phyloP scores from a whole-genome alignment of 1,139 yeast genomes.

The Geotrichum armillariae region DNA sequence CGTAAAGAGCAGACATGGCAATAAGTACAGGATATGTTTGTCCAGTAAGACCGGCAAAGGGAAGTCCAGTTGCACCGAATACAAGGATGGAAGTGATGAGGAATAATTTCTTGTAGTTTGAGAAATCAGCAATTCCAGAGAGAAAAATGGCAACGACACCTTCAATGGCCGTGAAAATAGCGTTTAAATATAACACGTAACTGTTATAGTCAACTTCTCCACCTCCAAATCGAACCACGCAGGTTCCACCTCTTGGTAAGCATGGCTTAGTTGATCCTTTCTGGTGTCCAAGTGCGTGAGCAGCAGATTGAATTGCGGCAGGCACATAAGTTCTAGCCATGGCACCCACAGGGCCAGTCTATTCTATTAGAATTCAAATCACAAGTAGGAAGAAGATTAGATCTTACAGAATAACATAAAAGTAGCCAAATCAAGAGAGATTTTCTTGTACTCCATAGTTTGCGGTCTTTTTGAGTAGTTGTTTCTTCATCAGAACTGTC shows the following conservation, averaged over 20 bases:
- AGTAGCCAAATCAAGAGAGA: constrained; percentile 38
- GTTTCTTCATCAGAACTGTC: too few relatives aligned
- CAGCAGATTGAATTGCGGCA: constrained; percentile 47
- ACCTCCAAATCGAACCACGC: constrained; percentile 44
- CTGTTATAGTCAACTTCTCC: constrained; percentile 44
- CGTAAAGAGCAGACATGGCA: constrained; percentile 41
- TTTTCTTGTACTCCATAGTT: constrained; percentile 21
- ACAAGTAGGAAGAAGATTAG: too few relatives aligned
- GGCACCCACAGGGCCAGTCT: constrained; percentile 49
- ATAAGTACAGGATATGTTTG: constrained; percentile 35
- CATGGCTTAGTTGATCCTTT: constrained; percentile 35
- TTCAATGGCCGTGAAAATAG: constrained; percentile 45
- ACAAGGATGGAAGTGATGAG: constrained; percentile 39
- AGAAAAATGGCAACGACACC: constrained; percentile 44
- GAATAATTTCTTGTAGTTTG: constrained; percentile 44
- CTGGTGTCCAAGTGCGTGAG: constrained; percentile 40
- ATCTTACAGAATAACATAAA: constrained; percentile 33
- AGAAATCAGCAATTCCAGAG: constrained; percentile 49
- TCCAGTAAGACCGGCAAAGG: constrained; percentile 42
- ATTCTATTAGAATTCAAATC: too few relatives aligned
- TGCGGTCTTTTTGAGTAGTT: too few relatives aligned
- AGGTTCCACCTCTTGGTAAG: constrained; percentile 41
- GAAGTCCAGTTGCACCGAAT: constrained; percentile 45
- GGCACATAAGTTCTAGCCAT: constrained; percentile 49
- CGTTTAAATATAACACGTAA: constrained; percentile 39